A percentile compares a stretch with the other conserved stretches of the same genome.
These are phyloP conservation scores for Gastroboletus turbinatus DNA, from an alignment of 1,284 basidiomycete genomes.

Conservation along the genomic window DNA sequence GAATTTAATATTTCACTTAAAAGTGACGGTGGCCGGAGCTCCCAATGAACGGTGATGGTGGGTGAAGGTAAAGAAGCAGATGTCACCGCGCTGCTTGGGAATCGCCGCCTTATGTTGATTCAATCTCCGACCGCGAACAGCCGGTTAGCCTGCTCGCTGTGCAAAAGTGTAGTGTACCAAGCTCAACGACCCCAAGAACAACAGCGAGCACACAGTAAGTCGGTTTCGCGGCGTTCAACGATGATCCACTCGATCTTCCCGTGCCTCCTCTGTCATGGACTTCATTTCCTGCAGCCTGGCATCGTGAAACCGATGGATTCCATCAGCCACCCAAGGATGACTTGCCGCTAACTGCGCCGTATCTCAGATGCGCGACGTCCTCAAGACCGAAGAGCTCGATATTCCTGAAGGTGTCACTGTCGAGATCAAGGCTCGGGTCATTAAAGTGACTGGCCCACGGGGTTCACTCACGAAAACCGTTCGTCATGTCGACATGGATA, in stretches of 20 bases:
- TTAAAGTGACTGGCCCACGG: conserved; percentile 88
- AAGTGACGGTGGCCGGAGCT: conserved; percentile 35
- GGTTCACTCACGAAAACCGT: conserved; percentile 90
- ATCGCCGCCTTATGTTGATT: conserved; percentile 28
- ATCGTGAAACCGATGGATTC: conserved; percentile 33
- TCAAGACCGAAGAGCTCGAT: conserved; percentile 91
- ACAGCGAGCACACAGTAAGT: conserved; percentile 31
- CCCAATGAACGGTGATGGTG: conserved; percentile 47
- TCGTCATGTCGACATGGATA: conserved; percentile 96
- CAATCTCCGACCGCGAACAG: conserved; percentile 34
- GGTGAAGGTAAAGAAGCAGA: conserved; percentile 42
- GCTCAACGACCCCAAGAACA: conserved; percentile 27
- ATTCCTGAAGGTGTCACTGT: conserved; percentile 87
- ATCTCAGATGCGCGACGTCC: conserved; percentile 83
- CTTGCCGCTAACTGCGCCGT: conserved; percentile 13
- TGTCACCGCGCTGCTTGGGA: conserved; percentile 20
- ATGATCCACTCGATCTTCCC: background rate
- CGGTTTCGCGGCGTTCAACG: background rate
- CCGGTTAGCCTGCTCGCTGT: conserved; percentile 18
- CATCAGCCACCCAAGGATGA: conserved; percentile 20
- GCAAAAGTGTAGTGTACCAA: background rate
- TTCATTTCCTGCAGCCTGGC: conserved; percentile 3
- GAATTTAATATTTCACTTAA: conserved; percentile 40
- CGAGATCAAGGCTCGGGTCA: conserved; percentile 83
- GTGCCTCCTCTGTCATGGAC: background rate